Conservation (phyloP, 1,284 basidiomycete genomes). For the Sanguinoderma infundibulare region DNA sequence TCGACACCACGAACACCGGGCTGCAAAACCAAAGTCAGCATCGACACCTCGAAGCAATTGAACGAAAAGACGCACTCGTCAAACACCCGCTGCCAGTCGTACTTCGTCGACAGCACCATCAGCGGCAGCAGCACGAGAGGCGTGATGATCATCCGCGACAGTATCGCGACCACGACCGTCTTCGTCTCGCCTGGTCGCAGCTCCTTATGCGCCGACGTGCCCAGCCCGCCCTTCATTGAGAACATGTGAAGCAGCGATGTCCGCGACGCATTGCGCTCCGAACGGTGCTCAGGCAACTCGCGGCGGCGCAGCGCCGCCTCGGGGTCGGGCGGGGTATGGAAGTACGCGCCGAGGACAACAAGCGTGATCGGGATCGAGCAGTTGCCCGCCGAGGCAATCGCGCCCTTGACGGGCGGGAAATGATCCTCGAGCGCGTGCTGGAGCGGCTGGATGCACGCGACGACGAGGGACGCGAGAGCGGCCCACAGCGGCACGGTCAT, state of each 20-base stretch:
- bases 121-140: constrained; percentile 80
- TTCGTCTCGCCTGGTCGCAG: constrained; percentile 70
- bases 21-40: constrained; percentile 40
- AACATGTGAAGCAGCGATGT: constrained; percentile 49
- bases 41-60: not conserved
- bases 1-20: constrained; percentile 84
- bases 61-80: constrained; percentile 61
- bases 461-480: constrained; percentile 77
- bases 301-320: constrained; percentile 27
- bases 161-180: constrained; percentile 81
- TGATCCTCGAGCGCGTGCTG: constrained; percentile 70
- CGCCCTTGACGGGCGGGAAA: constrained; percentile 73
- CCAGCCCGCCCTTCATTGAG: constrained; percentile 27
- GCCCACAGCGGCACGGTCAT: constrained; percentile 91
- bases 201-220: constrained; percentile 18
- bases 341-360: constrained; percentile 93
- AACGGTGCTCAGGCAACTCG: constrained; percentile 23
- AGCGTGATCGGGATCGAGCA: constrained; percentile 91
- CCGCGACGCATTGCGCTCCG: constrained; percentile 29
- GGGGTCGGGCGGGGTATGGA: constrained; percentile 53
- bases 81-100: constrained; percentile 68
- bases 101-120: constrained; percentile 65
- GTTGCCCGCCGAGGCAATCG: constrained; percentile 72
- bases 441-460: constrained; percentile 79
- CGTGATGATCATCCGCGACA: constrained; percentile 85